Percentiles rank a stretch among this genome's conserved stretches.
Evolutionary conservation across 2,329 filamentous ascomycete genomes (phyloP).

Genomic region (Exophiala calicioides): DNA sequence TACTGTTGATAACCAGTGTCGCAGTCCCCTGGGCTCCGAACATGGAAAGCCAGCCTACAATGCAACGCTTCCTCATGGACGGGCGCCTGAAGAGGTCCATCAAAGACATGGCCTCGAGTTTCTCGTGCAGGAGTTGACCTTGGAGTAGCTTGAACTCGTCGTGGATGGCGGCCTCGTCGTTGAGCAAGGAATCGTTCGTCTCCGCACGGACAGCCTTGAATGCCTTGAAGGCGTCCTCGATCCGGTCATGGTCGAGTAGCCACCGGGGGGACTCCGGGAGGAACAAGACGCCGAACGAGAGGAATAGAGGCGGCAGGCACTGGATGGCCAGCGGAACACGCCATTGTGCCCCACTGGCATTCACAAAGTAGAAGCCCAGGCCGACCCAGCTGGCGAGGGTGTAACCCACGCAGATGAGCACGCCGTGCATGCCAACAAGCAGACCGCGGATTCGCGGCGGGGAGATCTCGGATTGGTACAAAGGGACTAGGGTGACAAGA

Average conservation of each 20-base stretch:
- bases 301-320: conserved; percentile 19
- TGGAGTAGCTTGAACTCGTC: conserved; percentile 20
- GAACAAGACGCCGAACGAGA: conserved; percentile 43
- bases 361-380: conserved; percentile 21
- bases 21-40: conserved; percentile 14
- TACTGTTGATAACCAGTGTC: conserved; percentile 18
- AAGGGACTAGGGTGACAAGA: conserved; percentile 18
- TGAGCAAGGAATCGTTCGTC: conserved; percentile 8
- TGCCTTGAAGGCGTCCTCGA: conserved; percentile 16
- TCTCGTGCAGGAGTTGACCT: conserved; percentile 16
- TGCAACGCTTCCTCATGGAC: conserved; percentile 22
- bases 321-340: conserved; percentile 24
- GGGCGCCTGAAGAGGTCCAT: conserved; percentile 21
- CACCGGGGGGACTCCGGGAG: conserved; percentile 35
- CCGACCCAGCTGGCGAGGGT: conserved; percentile 20
- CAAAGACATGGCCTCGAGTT: conserved; percentile 8
- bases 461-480: conserved; percentile 21
- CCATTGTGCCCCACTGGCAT: conserved; percentile 18
- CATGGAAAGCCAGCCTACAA: conserved; percentile 14
- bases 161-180: conserved; percentile 8
- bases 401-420: conserved; percentile 20
- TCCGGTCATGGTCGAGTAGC: conserved; percentile 10
- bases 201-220: conserved; percentile 18
- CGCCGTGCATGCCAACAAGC: conserved; percentile 23
- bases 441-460: conserved; percentile 22